Base-by-base conservation (phyloP, 176 grass and related monocot genomes). In the Oryza glaberrima region DNA sequence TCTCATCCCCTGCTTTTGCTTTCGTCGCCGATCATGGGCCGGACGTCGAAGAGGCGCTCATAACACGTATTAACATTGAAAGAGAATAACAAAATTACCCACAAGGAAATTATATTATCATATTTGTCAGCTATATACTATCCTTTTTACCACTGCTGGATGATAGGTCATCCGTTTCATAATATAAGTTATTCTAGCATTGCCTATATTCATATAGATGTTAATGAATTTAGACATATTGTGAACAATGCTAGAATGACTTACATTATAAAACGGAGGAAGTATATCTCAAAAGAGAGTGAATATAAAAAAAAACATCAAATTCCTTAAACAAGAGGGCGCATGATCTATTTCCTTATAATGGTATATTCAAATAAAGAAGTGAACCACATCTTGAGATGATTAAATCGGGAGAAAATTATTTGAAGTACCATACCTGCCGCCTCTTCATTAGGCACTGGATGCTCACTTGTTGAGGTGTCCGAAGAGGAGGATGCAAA, bases 401-500 rank as follows among this genome's bases (percentile, higher is more conserved):
- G 25, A 46, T 25, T 34, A 32, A 82, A 46, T 58, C 61, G 38
- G 15, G 69, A 83, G 11, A 35, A 35, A 22, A 65, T 34, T 47
- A 13, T 83, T 12, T 45, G 19, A 11, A 25, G 15, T 77, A 74
- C 6, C 46, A 79, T 60, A 88, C 87, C 69, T 84, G 46, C 23
- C 61, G 28, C 84, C 26, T 28, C 28, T 28, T 54, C 49, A 79
- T 74, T 88, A 30, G 60, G 67, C 69, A 88, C 3, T 79, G 74
- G 35, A 79, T 73, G 26, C 23, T 75, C 35, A 2, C 8, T 36
- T 44, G 9, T 58, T 67, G 86, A 87, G 28, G 15, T 25, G 48
- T 83, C 80, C 6, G 30, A 83, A 40, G 9, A 72, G 28, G 81
- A 75, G 61, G 38, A 84, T 61, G 76, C 76, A 67, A 69, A 74